Evolutionary conservation across 768 basidiomycete species (phyloP).

Genomic region (Strobilomyces confusus): DNA sequence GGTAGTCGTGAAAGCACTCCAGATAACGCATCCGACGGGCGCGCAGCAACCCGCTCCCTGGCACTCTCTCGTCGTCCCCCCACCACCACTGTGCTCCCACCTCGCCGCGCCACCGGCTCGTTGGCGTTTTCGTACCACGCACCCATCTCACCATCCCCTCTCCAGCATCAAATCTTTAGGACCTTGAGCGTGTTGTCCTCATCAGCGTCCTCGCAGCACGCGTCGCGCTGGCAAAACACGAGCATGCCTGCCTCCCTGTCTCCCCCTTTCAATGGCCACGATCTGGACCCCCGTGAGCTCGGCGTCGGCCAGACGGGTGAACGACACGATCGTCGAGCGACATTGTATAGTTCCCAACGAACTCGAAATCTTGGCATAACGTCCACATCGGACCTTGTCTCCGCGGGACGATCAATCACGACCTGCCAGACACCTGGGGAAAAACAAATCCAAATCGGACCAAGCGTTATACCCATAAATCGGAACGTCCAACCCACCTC

Average conservation of each 20-base stretch:
- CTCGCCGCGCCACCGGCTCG: constrained; percentile 48
- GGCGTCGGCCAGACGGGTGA: constrained; percentile 30
- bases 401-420: too few relatives aligned
- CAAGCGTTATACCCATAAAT: too few relatives aligned
- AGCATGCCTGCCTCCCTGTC: constrained; percentile 21
- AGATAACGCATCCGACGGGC: constrained; percentile 28
- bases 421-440: too few relatives aligned
- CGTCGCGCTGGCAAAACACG: constrained; percentile 26
- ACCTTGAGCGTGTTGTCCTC: constrained; percentile 32
- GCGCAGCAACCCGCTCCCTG: constrained; percentile 25
- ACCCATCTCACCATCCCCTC: constrained; percentile 58
- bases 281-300: constrained; percentile 38
- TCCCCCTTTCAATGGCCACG: constrained; percentile 22
- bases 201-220: constrained; percentile 31
- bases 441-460: too few relatives aligned
- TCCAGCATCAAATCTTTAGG: constrained; percentile 59
- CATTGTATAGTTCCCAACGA: too few relatives aligned
- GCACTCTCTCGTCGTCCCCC: constrained; percentile 15
- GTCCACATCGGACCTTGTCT: too few relatives aligned
- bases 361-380: too few relatives aligned
- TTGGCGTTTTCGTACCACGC: constrained; percentile 56
- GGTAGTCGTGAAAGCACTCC: constrained; percentile 30
- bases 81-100: constrained; percentile 38
- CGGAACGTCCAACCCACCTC: too few relatives aligned
- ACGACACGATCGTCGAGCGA: constrained; percentile 50